Evolutionary conservation across 2,329 filamentous ascomycete species (phyloP).

Genomic region (Exophiala lecanii-corni): DNA sequence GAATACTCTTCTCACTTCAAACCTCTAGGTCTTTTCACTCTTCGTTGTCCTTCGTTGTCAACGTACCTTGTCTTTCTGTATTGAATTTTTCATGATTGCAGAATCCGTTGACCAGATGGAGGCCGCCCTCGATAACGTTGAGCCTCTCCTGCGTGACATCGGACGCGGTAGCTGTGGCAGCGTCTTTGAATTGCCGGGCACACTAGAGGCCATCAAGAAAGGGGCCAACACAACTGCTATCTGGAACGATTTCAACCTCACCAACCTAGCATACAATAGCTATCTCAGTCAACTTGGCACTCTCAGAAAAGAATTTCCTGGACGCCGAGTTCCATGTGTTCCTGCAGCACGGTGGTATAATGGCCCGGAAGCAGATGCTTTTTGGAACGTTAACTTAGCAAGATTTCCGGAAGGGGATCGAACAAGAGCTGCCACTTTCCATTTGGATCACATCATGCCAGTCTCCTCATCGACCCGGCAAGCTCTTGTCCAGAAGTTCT

Average conservation of each 20-base stretch:
- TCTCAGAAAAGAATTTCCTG: conserved; percentile 1
- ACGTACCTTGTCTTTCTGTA: background rate
- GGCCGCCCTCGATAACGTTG: background rate
- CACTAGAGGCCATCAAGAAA: conserved; percentile 11
- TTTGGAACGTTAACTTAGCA: conserved; percentile 4
- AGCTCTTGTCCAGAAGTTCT: conserved; percentile 8
- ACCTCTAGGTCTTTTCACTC: no score
- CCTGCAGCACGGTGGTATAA: conserved; percentile 6
- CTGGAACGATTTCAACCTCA: conserved; percentile 16
- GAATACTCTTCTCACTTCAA: no score
- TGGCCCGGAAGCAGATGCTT: conserved; percentile 3
- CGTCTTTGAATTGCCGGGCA: conserved; percentile 12
- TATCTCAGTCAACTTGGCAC: conserved; percentile 4
- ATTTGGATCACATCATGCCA: conserved; percentile 12
- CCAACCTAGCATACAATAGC: conserved; percentile 11
- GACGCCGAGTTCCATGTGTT: conserved; percentile 9
- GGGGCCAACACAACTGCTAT: conserved; percentile 4
- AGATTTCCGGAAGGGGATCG: conserved; percentile 10
- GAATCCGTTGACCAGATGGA: background rate
- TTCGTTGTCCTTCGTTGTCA: background rate
- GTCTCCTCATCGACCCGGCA: conserved; percentile 4
- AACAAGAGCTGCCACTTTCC: conserved; percentile 8
- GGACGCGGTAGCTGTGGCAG: conserved; percentile 18
- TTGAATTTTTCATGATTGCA: no score
- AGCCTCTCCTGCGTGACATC: conserved; percentile 7